Evolutionary conservation across 345 rosid genomes (phyloP), one percentile per base, ranked within the genome.

Genomic region (Mallotus nudiflorus): DNA sequence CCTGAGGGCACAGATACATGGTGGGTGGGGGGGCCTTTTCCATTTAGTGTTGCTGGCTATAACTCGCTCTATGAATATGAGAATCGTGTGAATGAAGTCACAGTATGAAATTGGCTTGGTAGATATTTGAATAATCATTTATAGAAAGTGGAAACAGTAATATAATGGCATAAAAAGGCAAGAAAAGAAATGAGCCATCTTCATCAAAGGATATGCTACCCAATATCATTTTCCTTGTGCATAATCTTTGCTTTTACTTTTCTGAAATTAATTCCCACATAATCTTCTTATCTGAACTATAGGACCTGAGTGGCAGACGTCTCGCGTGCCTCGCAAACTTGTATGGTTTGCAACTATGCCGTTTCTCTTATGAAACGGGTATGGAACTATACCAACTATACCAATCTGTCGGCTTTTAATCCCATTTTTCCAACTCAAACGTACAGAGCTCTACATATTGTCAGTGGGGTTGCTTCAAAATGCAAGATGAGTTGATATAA

Each of bases 61-160:
- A n/a, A n/a, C n/a, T n/a, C n/a, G n/a, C n/a, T n/a, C n/a, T n/a
- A 72, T 62, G 72, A 77, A 27, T 11, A 29, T 3, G 54, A 62
- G 63, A 77, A 72, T 25, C 80, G 64, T 22, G 64, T 64, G 7
- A 73, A 78, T 37, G 77, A 83, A 55, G 72, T 77, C 35, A 65
- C 76, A 28, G 59, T 65, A 6, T 73, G 42, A 39, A 9, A 39
- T 39, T 39, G 68, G 76, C 53, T 69, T 33, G 45, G 72, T 11
- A 61, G 48, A 18, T 0, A 39, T 54, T 48, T 68, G 25, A 39
- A n/a, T 1, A 42, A 44, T 6, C 44, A 42, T 37, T 22, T 22
- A 40, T 16, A 35, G 1, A 51, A n/a, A 39, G 4, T 39, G 42
- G 19, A 48, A 5, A 29, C 29, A 60, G 8, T 14, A 6, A 33